Evolutionary conservation across 2,329 filamentous ascomycete genomes (phyloP), one percentile per base, ranked within the genome.

Genomic region (Verticillium nubilum): DNA sequence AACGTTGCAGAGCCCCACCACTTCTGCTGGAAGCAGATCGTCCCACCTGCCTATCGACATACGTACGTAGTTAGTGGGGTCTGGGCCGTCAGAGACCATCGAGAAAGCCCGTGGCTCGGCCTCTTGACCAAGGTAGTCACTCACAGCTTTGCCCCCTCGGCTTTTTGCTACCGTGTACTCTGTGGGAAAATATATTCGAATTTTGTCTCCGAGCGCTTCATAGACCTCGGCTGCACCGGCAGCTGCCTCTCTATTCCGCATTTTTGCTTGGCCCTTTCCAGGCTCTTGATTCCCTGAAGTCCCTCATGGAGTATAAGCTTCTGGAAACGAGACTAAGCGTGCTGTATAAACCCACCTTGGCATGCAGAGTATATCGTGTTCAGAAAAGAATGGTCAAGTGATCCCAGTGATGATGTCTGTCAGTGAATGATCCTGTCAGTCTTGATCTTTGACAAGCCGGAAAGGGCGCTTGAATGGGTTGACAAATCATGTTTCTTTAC

Each of bases 131-230:
- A 17, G 33, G 33, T 55, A 31, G 47, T 29, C 64, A 76, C 82
- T 72, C 67, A 87, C 86, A 59, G 74, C 71, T 59, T 72, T 76
- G 2, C 89, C 90, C 29, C 86, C 89, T 62, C 78, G 84, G 67
- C 89, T 92, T 29, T 73, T 70, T 10, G 71, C 69, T 3, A 96
- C 87, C 0, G 91, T 96, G 23, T 86, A 74, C 12, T 83, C 73
- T 1, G 89, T 92, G 2, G 92, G 93, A 67, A 94, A 97, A 73
- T 93, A 96, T 57, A 96, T 82, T 10, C 87, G 84, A 65, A 95
- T 83, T 54, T 79, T 78, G 31, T 84, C 42, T 12, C 42, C 42
- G n/a, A 50, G 42, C 42, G n/a, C 42, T 23, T 50, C 25, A 3
- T 13, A 5, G n/a, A 7, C 19, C 3, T 10, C 19, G 6, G n/a